Percentiles rank a stretch among this genome's conserved stretches.
phyloP scores from a whole-genome alignment of 2,329 filamentous ascomycete genomes.

The Cadophora malorum region DNA sequence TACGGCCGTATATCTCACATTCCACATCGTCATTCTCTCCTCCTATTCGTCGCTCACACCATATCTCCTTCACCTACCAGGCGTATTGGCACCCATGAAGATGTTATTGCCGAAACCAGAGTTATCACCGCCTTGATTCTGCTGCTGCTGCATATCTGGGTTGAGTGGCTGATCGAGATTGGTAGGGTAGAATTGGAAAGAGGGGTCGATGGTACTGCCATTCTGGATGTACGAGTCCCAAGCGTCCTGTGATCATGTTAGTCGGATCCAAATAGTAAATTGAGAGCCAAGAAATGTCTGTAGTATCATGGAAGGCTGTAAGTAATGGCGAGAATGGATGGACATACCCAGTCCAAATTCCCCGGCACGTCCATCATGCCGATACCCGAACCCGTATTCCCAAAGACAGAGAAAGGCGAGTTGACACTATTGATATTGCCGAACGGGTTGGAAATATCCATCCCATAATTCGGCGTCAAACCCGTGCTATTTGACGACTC shows the following conservation, averaged over 20 bases:
- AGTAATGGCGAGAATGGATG: no score
- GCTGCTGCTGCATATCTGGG: constrained; percentile 29
- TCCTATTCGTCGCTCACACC: background rate
- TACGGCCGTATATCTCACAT: no score
- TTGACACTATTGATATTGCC: constrained; percentile 34
- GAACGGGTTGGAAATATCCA: constrained; percentile 41
- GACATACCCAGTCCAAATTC: constrained; percentile 68
- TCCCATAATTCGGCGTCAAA: constrained; percentile 49
- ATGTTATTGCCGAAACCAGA: constrained; percentile 40
- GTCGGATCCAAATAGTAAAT: no score
- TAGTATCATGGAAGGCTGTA: no score
- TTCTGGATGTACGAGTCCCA: constrained; percentile 75
- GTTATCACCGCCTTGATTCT: constrained; percentile 28
- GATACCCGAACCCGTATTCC: constrained; percentile 48
- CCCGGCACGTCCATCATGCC: constrained; percentile 60
- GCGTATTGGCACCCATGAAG: constrained; percentile 47
- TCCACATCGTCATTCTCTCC: background rate
- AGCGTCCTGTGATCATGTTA: constrained; percentile 57
- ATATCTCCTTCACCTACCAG: constrained; percentile 36
- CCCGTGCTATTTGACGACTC: constrained; percentile 47
- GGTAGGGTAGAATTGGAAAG: constrained; percentile 43
- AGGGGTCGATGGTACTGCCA: constrained; percentile 47
- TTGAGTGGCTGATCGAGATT: constrained; percentile 36
- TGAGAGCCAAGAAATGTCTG: no score
- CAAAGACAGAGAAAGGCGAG: constrained; percentile 60